Conservation (phyloP, 495 filamentous ascomycete species). For the Xylaria castorea region DNA sequence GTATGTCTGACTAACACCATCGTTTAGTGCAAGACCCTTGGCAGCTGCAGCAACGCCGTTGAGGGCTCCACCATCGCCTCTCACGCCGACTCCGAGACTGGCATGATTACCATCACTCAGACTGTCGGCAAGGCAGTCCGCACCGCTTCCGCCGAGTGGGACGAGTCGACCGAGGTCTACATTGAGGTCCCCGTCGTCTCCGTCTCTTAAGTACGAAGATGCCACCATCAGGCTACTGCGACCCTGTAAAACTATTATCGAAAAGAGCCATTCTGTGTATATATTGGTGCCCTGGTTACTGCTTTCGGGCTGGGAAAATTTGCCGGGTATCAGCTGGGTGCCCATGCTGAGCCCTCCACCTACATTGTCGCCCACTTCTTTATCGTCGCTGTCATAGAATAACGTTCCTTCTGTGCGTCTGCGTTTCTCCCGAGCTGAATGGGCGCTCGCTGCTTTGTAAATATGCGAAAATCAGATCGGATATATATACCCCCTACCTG, state of each 20-base stretch:
- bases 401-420: slow-evolving; percentile 8
- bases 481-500: slow-evolving; percentile 15
- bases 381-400: slow-evolving; percentile 7
- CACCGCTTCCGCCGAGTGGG: slow-evolving; percentile 12
- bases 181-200: slow-evolving; percentile 15
- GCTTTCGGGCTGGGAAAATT: background rate
- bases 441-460: slow-evolving; percentile 22
- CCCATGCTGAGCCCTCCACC: background rate
- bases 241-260: background rate
- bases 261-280: slow-evolving; percentile 24
- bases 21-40: slow-evolving; percentile 14
- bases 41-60: slow-evolving; percentile 15
- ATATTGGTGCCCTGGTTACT: slow-evolving; percentile 21
- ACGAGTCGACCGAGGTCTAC: slow-evolving; percentile 22
- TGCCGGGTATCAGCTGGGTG: background rate
- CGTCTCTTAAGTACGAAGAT: background rate
- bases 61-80: slow-evolving; percentile 10
- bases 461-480: slow-evolving; percentile 13
- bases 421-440: slow-evolving; percentile 7
- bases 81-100: background rate
- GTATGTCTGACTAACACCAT: background rate
- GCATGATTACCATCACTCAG: slow-evolving; percentile 21
- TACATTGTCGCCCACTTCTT: background rate
- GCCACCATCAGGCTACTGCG: background rate
- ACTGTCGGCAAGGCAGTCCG: slow-evolving; percentile 13